Evolutionary conservation across 1,284 basidiomycete genomes (phyloP).

Genomic region (Moesziomyces parantarcticus): DNA sequence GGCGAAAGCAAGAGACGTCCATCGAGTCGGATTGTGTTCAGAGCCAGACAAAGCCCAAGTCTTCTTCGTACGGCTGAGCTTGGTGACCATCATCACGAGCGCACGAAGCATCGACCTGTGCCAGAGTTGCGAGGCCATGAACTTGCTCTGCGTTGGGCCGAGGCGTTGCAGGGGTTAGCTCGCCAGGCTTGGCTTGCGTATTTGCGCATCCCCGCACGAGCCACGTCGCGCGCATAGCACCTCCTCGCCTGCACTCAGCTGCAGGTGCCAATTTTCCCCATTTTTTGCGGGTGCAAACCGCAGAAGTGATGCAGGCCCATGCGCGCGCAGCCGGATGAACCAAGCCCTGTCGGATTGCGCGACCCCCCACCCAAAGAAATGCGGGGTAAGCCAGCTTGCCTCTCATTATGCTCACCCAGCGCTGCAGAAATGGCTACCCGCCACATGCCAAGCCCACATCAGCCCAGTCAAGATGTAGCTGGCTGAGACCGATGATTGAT

Average conservation of each 20-base stretch:
- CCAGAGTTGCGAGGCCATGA: too few relatives aligned
- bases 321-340: too few relatives aligned
- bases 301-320: neutral
- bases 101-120: too few relatives aligned
- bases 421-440: neutral
- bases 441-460: neutral
- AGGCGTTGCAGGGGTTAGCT: too few relatives aligned
- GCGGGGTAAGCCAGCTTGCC: neutral
- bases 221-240: neutral
- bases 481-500: too few relatives aligned
- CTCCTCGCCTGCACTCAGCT: neutral
- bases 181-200: conserved; percentile 2
- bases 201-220: conserved; percentile 20
- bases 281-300: neutral
- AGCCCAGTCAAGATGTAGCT: too few relatives aligned
- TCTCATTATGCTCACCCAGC: neutral
- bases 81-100: too few relatives aligned
- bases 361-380: neutral
- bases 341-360: conserved; percentile 9
- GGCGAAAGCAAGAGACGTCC: too few relatives aligned
- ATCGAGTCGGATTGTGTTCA: too few relatives aligned
- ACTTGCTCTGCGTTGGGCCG: too few relatives aligned
- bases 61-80: too few relatives aligned
- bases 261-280: neutral
- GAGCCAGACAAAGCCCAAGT: too few relatives aligned